Conservation (phyloP, 768 basidiomycete species). For the Podaxis sp. region DNA sequence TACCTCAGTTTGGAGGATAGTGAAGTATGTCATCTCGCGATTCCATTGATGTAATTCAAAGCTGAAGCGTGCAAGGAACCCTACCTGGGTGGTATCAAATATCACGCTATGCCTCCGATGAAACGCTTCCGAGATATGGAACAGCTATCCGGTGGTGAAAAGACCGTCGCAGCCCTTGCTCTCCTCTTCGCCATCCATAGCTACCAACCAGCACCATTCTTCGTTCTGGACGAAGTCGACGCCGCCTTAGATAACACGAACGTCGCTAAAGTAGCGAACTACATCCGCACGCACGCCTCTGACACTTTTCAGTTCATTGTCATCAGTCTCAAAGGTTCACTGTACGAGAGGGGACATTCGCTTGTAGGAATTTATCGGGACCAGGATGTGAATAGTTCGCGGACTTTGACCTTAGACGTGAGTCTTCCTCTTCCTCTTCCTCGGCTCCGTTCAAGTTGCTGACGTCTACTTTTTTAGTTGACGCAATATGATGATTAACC, state of each 20-base stretch:
- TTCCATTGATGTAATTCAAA: neutral
- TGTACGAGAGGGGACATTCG: constrained; percentile 88
- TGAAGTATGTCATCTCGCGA: constrained; percentile 54
- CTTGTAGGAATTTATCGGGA: constrained; percentile 94
- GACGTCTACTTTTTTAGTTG: constrained; percentile 33
- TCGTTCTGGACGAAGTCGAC: constrained; percentile 98
- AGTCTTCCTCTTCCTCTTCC: constrained; percentile 23
- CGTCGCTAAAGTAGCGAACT: constrained; percentile 92
- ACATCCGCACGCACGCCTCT: constrained; percentile 84
- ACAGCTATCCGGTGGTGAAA: constrained; percentile 96
- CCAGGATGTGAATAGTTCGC: constrained; percentile 90
- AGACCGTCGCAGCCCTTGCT: constrained; percentile 97
- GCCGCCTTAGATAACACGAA: constrained; percentile 99
- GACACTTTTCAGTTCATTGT: constrained; percentile 93
- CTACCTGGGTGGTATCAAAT: constrained; percentile 72
- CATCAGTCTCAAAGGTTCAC: constrained; percentile 91
- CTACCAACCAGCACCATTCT: constrained; percentile 96
- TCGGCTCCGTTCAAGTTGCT: neutral
- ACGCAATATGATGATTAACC: constrained; percentile 60
- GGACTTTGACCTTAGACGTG: constrained; percentile 89
- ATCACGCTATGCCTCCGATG: constrained; percentile 99
- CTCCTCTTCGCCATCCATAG: constrained; percentile 97
- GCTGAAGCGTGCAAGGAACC: constrained; percentile 25
- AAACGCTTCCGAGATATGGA: constrained; percentile 99
- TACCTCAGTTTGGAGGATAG: constrained; percentile 95